Base-by-base conservation (phyloP, 2,329 filamentous ascomycete genomes). In the Hypoxylon sp. region DNA sequence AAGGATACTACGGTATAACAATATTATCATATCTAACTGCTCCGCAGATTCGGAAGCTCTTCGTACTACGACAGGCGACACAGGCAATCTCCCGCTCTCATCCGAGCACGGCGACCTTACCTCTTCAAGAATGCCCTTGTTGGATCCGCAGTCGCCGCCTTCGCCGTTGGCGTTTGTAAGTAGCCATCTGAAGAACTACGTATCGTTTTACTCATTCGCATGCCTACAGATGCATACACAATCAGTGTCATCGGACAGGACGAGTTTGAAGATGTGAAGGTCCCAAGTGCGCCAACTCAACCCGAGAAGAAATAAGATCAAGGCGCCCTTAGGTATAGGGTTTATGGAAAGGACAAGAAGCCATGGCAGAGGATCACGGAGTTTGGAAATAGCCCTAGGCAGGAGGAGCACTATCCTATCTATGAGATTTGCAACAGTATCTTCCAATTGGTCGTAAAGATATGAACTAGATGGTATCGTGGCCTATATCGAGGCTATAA, bases 31-130 rank as follows among this genome's bases (percentile, higher is more conserved):
- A 35, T 40, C 25, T 55, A 46, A 62, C 50, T 59, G 55, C 62
- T 46, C 60, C 40, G 22, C 25, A 83, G 80, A 73, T 82, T 84
- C 75, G 81, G 83, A 74, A 85, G 82, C 69, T 84, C 83, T 48
- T 94, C 93, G 72, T 99, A 99, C 87, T 99, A 98, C 86, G 93
- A 97, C 82, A 90, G 91, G 79, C 88, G 92, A 77, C 92, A 92
- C 83, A 91, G 92, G 72, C 94, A 97, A 81, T 92, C 93, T 68
- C 91, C 94, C 54, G 93, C 97, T 62, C 90, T 99, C 72, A 91
- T 98, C 79, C 93, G 96, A 78, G 95, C 96, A 62, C 91, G 97
- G 76, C 90, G 93, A 75, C 96, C 96, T 55, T 99, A 97, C 81
- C 87, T 99, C 44, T 83, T 98, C 81, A 97, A 92, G 85, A 99